phyloP scores from a whole-genome alignment of 2,329 filamentous ascomycete genomes.

The Bipolaris bicolor region DNA sequence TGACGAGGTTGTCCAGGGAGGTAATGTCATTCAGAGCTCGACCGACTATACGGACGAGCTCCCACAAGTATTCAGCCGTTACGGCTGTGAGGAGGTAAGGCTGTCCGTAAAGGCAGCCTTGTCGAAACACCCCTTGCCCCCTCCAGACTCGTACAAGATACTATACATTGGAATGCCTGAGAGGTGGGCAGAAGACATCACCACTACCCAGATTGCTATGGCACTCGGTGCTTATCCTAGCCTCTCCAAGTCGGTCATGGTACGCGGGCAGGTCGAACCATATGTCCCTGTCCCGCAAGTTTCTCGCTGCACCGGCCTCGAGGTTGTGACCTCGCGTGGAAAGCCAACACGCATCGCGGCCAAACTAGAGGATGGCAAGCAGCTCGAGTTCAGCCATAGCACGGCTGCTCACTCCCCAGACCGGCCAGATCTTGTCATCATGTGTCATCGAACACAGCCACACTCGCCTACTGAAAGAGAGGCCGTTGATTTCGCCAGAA shows the following conservation, averaged over 20 bases:
- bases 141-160: conserved; percentile 40
- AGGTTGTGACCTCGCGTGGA: conserved; percentile 14
- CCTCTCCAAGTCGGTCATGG: conserved; percentile 44
- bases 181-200: conserved; percentile 39
- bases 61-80: conserved; percentile 34
- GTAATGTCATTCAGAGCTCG: conserved; percentile 32
- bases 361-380: conserved; percentile 34
- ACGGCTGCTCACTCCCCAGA: conserved; percentile 7
- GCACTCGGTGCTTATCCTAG: conserved; percentile 41
- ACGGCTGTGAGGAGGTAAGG: conserved; percentile 36
- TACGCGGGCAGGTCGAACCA: conserved; percentile 43
- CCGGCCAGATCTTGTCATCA: conserved; percentile 41
- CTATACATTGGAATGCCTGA: conserved; percentile 42
- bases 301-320: conserved; percentile 34
- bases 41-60: conserved; percentile 28
- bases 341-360: conserved; percentile 18
- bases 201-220: conserved; percentile 38
- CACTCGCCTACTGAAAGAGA: conserved; percentile 21
- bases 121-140: conserved; percentile 31
- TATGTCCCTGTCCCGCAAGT: conserved; percentile 38
- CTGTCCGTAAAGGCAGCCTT: conserved; percentile 39
- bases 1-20: conserved; percentile 22
- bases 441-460: conserved; percentile 34
- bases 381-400: conserved; percentile 28
- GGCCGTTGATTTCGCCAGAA: conserved; percentile 30